Base-by-base conservation (phyloP, 164 flowering plant species). In the Magnolia officinalis region DNA sequence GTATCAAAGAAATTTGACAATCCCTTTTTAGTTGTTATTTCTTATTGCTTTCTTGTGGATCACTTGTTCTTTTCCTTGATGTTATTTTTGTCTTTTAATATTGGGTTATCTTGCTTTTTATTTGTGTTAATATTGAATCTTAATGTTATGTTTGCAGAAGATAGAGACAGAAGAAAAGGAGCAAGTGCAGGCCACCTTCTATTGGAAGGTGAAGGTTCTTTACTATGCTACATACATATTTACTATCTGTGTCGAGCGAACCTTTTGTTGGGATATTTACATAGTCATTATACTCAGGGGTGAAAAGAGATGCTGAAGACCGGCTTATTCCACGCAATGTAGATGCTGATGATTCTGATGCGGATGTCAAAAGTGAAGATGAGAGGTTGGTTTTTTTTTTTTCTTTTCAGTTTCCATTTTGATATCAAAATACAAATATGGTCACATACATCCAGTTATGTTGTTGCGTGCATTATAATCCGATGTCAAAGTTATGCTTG, bases 321-420 rank as follows among this genome's bases (percentile, higher is more conserved):
- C 94, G 97, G 20, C 87, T 90, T 58, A 74, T 88, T 85, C 93
- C 96, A 2, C 92, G 94, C 4, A 90, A 80, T 77, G 85, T 87
- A 71, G 98, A 96, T 85, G 98, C 99, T 72, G 99, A 96, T 87
- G 99, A 96, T 86, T 91, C 97, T 79, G 99, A 96, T 84, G 93
- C 86, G 66, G 94, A 94, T 59, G 88, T 72, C 49, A 87, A 91
- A 78, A 91, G 92, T 81, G 95, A 87, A 3, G 90, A 89, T 84
- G 97, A 87, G 26, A 92, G 97, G 98, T 96, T 74, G 9, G 24
- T 3, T 11, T 58, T 9, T 5, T 63, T 61, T 26, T 65, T 4
- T 50, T 1, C 7, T 37, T 37, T 63, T 50, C 14, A 55, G 10
- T 55, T 11, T 55, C 13, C 18, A 13, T 16, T 11, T 55, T 8